phyloP scores from a whole-genome alignment of 805 yeast genomes.

The Kuraishia molischiana region DNA sequence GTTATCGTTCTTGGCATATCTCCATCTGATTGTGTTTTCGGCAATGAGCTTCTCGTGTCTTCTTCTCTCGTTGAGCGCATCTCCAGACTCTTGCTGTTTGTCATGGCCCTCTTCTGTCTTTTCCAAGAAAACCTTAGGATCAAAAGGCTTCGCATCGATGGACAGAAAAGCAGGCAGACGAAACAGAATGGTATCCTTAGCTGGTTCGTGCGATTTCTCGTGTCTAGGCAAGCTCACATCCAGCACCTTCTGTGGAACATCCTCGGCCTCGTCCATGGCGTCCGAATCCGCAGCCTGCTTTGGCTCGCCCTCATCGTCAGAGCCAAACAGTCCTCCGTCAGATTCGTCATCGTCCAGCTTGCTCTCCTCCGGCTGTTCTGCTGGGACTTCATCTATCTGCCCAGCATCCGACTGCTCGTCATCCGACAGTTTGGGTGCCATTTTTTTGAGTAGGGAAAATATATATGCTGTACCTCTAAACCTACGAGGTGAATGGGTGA shows the following conservation, averaged over 20 bases:
- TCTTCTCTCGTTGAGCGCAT: constrained; percentile 23
- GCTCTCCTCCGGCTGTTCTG: constrained; percentile 8
- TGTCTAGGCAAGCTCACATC: constrained; percentile 41
- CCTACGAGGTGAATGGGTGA: too few relatives aligned
- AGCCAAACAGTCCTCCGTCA: constrained; percentile 21
- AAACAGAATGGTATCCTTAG: constrained; percentile 27
- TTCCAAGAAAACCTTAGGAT: constrained; percentile 44
- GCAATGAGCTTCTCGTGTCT: constrained; percentile 39
- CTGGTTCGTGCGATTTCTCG: constrained; percentile 30
- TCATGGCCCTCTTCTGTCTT: constrained; percentile 24
- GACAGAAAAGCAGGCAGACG: constrained; percentile 77
- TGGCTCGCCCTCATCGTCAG: constrained; percentile 22
- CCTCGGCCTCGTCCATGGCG: constrained; percentile 21
- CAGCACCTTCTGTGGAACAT: constrained; percentile 25
- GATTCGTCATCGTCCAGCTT: constrained; percentile 25
- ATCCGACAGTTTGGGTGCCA: constrained; percentile 6
- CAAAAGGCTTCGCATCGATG: constrained; percentile 82
- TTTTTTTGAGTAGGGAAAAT: too few relatives aligned
- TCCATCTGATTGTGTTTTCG: constrained; percentile 90
- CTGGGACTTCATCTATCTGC: not conserved
- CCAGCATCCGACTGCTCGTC: constrained; percentile 30
- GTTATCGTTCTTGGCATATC: constrained; percentile 67
- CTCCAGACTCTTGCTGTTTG: constrained; percentile 45
- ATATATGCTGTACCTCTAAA: too few relatives aligned
- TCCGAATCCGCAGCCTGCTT: constrained; percentile 11